Evolutionary conservation across 73 alveolate genomes (phyloP).

Genomic region (Paramecium octaurelia): DNA sequence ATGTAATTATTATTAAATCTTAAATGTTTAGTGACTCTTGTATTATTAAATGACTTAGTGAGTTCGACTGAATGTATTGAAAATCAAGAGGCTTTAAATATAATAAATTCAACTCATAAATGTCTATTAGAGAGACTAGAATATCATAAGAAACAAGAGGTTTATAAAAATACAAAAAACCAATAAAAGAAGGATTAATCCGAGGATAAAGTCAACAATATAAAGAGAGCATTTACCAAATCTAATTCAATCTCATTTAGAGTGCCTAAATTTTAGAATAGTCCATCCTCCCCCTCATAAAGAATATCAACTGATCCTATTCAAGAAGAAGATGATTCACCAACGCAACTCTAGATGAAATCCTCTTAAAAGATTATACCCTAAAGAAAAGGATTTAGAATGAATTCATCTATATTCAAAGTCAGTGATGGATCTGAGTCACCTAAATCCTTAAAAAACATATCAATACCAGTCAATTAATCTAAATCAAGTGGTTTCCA

Average conservation of each 20-base stretch:
- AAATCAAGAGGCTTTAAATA: not conserved
- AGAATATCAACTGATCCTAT: constrained; percentile 7
- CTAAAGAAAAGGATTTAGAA: not conserved
- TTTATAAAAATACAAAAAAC: not conserved
- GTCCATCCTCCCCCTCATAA: not conserved
- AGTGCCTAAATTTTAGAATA: not conserved
- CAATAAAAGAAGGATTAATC: not conserved
- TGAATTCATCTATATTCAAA: constrained; percentile 34
- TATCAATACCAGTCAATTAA: not conserved
- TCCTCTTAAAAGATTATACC: not conserved
- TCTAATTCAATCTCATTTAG: constrained; percentile 28
- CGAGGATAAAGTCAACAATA: not conserved
- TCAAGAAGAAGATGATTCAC: constrained; percentile 4
- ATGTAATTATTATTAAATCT: not conserved
- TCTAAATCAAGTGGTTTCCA: not conserved
- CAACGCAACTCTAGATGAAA: not conserved
- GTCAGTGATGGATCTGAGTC: constrained; percentile 47
- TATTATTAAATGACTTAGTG: constrained; percentile 12
- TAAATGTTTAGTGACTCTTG: not conserved
- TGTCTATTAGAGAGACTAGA: not conserved
- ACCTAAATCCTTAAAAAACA: not conserved
- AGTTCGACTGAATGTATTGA: constrained; percentile 19
- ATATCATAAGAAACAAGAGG: not conserved
- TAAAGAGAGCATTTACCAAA: constrained; percentile 5
- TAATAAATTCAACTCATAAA: constrained; percentile 24